These are phyloP conservation scores for Saxophila tyrrhenica DNA, from an alignment of 495 filamentous ascomycete species.

Conservation along the genomic window DNA sequence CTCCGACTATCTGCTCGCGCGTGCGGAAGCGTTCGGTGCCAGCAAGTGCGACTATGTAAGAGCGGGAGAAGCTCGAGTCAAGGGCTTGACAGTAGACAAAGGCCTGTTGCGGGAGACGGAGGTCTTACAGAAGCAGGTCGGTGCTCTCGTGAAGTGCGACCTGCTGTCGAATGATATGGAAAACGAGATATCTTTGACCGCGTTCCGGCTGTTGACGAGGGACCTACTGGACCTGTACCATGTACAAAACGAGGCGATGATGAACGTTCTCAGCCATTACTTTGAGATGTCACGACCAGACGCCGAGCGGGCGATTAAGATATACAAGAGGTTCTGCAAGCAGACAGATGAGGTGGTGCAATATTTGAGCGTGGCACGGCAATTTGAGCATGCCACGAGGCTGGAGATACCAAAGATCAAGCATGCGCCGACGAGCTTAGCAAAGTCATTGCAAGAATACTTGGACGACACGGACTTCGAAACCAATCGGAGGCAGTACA, in stretches of 20 bases:
- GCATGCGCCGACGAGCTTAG: constrained; percentile 86
- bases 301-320: constrained; percentile 79
- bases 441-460: constrained; percentile 85
- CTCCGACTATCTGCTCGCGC: constrained; percentile 69
- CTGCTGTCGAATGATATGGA: constrained; percentile 80
- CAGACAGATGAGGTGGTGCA: constrained; percentile 89
- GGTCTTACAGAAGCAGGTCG: constrained; percentile 79
- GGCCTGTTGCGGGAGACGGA: constrained; percentile 88
- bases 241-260: constrained; percentile 93
- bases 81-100: constrained; percentile 82
- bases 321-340: constrained; percentile 85
- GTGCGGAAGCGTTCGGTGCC: constrained; percentile 69
- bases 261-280: constrained; percentile 97
- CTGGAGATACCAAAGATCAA: constrained; percentile 95
- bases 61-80: constrained; percentile 67
- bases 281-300: constrained; percentile 96
- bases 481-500: constrained; percentile 79
- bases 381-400: constrained; percentile 81
- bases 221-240: constrained; percentile 87
- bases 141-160: constrained; percentile 76
- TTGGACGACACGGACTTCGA: constrained; percentile 94
- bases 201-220: constrained; percentile 85
- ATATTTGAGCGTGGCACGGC: constrained; percentile 74
- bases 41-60: constrained; percentile 86
- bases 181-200: constrained; percentile 93